Evolutionary conservation across 2,329 filamentous ascomycete species (phyloP).

Genomic region (Proliferodiscus dingleyae): DNA sequence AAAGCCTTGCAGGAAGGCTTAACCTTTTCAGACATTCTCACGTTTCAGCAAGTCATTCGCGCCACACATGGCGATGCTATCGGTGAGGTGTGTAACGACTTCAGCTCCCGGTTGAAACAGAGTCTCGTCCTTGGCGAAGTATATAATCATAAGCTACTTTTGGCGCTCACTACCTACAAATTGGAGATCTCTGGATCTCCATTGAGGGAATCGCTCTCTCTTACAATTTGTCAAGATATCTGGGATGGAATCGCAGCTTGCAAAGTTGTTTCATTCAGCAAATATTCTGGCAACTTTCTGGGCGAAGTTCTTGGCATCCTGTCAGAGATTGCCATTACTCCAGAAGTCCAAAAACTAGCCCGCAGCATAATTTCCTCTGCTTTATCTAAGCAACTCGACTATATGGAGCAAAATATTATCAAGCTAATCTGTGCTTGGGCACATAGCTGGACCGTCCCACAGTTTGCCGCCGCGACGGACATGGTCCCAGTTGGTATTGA

Average conservation of each 20-base stretch:
- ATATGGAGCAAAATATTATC: slow-evolving; percentile 9
- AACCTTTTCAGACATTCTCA: slow-evolving; percentile 6
- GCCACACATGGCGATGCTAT: background rate
- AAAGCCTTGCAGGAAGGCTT: background rate
- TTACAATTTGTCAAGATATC: slow-evolving; percentile 21
- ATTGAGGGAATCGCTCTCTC: slow-evolving; percentile 2
- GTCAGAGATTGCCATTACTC: slow-evolving; percentile 12
- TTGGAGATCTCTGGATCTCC: slow-evolving; percentile 1
- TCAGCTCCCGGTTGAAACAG: slow-evolving; percentile 21
- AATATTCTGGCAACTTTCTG: slow-evolving; percentile 15
- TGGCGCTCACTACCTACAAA: slow-evolving; percentile 8
- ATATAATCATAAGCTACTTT: slow-evolving; percentile 10
- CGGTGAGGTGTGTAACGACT: slow-evolving; percentile 12
- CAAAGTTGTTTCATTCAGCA: slow-evolving; percentile 19
- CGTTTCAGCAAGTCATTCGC: slow-evolving; percentile 14
- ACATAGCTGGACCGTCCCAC: slow-evolving; percentile 9
- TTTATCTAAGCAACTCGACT: slow-evolving; percentile 15
- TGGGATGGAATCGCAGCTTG: slow-evolving; percentile 25
- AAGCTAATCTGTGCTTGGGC: slow-evolving; percentile 15
- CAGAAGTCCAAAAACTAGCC: slow-evolving; percentile 15
- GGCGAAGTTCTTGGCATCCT: slow-evolving; percentile 15
- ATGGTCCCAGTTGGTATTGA: background rate
- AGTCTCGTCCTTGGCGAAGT: slow-evolving; percentile 22
- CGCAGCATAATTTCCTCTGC: slow-evolving; percentile 18
- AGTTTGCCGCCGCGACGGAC: background rate